Conservation (phyloP, 2,329 filamentous ascomycete species). For the Fusarium sp. region DNA sequence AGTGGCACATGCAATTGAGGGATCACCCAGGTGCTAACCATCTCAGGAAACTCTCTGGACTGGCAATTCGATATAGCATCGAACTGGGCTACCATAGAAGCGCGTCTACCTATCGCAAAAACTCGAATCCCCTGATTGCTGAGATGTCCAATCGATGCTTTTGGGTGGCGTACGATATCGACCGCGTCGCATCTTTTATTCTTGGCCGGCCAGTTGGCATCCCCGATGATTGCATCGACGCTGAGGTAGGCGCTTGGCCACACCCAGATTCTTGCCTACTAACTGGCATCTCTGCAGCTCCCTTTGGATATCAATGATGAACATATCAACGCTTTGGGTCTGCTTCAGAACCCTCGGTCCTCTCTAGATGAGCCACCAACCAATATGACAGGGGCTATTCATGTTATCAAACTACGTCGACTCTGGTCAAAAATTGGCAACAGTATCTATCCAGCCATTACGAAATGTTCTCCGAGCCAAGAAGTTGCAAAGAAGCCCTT, state of each 20-base stretch:
- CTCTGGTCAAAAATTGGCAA: constrained; percentile 48
- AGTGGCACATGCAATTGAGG: not conserved
- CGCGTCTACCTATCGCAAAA: constrained; percentile 28
- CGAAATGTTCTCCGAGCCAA: constrained; percentile 12
- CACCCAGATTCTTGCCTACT: not conserved
- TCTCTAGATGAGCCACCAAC: constrained; percentile 38
- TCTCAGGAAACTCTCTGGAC: constrained; percentile 26
- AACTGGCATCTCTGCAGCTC: not conserved
- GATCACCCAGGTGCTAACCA: not conserved
- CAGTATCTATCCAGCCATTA: constrained; percentile 38
- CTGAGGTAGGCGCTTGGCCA: constrained; percentile 9
- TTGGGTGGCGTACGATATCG: constrained; percentile 35
- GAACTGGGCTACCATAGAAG: constrained; percentile 31
- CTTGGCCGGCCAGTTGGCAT: constrained; percentile 32
- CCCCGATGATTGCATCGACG: constrained; percentile 31
- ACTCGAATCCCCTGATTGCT: constrained; percentile 30
- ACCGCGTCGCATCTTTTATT: constrained; percentile 30
- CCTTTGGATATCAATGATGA: constrained; percentile 34
- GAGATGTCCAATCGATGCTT: constrained; percentile 37
- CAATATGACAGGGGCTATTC: constrained; percentile 47
- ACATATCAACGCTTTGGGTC: constrained; percentile 24
- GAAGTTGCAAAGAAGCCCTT: constrained; percentile 27
- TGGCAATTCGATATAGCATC: constrained; percentile 30
- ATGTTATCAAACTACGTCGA: constrained; percentile 46
- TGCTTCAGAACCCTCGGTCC: constrained; percentile 16